Evolutionary conservation across 2,329 filamentous ascomycete species (phyloP), one percentile per base, ranked within the genome.

Genomic region (Penicillium sp.): DNA sequence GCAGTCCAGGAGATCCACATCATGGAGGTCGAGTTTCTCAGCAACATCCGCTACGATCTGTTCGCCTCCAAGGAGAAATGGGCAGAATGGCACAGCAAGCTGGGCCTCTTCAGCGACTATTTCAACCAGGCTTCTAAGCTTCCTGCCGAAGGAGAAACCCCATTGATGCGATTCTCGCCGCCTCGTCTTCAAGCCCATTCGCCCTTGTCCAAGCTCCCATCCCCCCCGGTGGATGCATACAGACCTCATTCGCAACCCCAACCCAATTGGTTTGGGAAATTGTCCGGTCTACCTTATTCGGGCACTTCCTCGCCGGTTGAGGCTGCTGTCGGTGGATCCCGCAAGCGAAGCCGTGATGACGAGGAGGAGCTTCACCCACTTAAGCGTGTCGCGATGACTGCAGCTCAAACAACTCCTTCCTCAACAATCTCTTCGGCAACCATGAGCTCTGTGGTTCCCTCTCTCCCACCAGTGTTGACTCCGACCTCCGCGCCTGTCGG

Each of bases 21-120:
- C 48, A 99, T 99, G 95, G 95, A 99, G 76, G 95, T 99, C n/a
- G 95, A 99, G 76, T 99, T 99, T 71, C 82, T 99, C 65, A 97
- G 94, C 82, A 98, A 98, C 77, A 96, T 99, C 89, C 88, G 94
- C 71, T 99, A 98, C 78, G 93, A 92, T 70, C 82, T 99, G 7
- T 88, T 94, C 73, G 92, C 92, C 3, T 96, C 93, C 3, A 89
- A 92, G 73, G 84, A 87, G 56, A 87, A 97, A 74, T 99, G 95
- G 95, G 84, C 87, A 52, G 85, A 88, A 57, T 98, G 95, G 95
- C 88, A 97, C 71, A 81, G 83, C 63, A 93, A 93, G 75, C 82
- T 98, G 57, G 85, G 89, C 55, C 89, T 89, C 67, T 97, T 97
- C 73, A 88, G 89, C 66, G 87, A 89, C 55, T 97, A 93, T 78